Evolutionary conservation across 2,329 filamentous ascomycete species (phyloP).

Genomic region (Periglandula ipomoeae): DNA sequence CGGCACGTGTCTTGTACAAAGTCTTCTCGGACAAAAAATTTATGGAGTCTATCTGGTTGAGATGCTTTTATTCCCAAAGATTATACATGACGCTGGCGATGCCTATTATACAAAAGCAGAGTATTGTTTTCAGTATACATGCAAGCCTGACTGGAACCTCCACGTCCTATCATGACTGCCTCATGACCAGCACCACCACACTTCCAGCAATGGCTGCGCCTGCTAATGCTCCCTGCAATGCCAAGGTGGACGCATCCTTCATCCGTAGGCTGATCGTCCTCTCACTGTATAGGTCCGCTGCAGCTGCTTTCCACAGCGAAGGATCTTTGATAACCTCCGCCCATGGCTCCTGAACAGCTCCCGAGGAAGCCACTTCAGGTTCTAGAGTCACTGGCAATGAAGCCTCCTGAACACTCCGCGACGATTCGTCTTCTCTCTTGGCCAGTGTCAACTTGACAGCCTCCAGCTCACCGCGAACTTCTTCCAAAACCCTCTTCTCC

Average conservation of each 20-base stretch:
- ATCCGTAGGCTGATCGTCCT: slow-evolving; percentile 54
- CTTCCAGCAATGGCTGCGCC: slow-evolving; percentile 54
- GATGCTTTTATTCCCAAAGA: neutral
- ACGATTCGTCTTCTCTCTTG: slow-evolving; percentile 14
- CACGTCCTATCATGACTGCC: slow-evolving; percentile 15
- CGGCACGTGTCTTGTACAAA: too few species aligned
- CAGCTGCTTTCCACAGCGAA: slow-evolving; percentile 36
- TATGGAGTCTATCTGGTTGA: neutral
- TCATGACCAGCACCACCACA: slow-evolving; percentile 39
- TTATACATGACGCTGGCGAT: neutral
- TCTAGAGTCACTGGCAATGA: slow-evolving; percentile 1
- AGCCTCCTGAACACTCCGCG: slow-evolving; percentile 7
- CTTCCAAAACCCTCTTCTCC: slow-evolving; percentile 50
- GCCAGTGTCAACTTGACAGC: slow-evolving; percentile 22
- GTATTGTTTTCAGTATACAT: too few species aligned
- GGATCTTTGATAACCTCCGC: slow-evolving; percentile 32
- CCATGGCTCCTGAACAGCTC: slow-evolving; percentile 25
- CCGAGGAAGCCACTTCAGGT: slow-evolving; percentile 1
- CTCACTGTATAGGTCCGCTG: slow-evolving; percentile 57
- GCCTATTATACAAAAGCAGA: neutral
- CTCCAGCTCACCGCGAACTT: slow-evolving; percentile 34
- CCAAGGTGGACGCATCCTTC: slow-evolving; percentile 61
- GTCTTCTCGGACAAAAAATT: too few species aligned
- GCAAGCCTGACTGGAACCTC: neutral
- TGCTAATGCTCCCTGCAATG: slow-evolving; percentile 55